Conservation (phyloP, 352 stramenopile species). For the Halophytophthora batemanensis region DNA sequence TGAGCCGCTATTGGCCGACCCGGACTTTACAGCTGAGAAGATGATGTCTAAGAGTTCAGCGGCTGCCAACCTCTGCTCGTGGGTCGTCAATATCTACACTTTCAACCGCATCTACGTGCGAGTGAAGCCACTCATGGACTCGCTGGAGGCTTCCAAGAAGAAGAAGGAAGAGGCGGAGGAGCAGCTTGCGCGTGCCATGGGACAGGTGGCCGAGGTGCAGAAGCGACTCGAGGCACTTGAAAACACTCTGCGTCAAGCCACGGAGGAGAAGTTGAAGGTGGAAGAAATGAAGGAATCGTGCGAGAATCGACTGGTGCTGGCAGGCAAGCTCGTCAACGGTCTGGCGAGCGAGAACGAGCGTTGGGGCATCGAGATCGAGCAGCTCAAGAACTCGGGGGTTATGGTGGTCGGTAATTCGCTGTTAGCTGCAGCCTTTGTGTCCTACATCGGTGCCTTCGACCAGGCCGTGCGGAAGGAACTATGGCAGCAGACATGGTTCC, state of each 20-base stretch:
- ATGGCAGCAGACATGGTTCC: constrained; percentile 82
- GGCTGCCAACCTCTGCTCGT: constrained; percentile 96
- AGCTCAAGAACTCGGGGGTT: constrained; percentile 92
- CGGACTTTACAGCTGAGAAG: constrained; percentile 94
- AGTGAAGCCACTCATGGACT: constrained; percentile 98
- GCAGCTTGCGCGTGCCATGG: constrained; percentile 89
- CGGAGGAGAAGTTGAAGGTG: constrained; percentile 95
- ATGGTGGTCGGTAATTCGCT: constrained; percentile 97
- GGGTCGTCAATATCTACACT: constrained; percentile 97
- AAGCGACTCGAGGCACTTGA: constrained; percentile 90
- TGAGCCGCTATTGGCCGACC: constrained; percentile 90
- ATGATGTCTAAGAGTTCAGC: constrained; percentile 97
- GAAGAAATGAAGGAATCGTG: constrained; percentile 95
- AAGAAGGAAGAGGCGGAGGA: constrained; percentile 92
- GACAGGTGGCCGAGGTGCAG: constrained; percentile 93
- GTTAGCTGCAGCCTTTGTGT: constrained; percentile 96
- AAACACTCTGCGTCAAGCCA: constrained; percentile 92
- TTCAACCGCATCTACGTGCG: constrained; percentile 99
- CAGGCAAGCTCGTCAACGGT: constrained; percentile 94
- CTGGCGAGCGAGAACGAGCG: constrained; percentile 96
- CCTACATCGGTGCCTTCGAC: constrained; percentile 97
- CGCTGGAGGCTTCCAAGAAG: constrained; percentile 92
- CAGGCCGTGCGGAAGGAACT: constrained; percentile 86
- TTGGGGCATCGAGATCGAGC: constrained; percentile 96
- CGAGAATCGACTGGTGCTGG: constrained; percentile 90